A percentile compares a stretch with the other conserved stretches of the same genome.
Conservation (phyloP, 2,329 filamentous ascomycete genomes). For the Curvularia lunata region DNA sequence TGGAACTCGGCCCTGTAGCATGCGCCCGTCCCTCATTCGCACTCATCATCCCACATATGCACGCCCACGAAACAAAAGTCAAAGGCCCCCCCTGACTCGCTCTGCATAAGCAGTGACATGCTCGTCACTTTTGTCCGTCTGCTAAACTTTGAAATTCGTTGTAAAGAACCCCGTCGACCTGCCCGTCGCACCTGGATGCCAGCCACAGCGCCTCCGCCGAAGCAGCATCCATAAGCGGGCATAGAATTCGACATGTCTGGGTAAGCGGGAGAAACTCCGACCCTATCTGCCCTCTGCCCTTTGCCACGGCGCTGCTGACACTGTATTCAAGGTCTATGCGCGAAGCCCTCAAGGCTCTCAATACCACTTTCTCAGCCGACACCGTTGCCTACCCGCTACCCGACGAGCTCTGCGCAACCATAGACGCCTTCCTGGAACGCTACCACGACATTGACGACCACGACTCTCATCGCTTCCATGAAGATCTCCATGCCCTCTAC, state of each 20-base stretch:
- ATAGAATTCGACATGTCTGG: slow-evolving; percentile 29
- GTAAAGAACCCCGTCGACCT: slow-evolving; percentile 1
- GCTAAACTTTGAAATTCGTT: not conserved
- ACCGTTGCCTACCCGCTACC: slow-evolving; percentile 64
- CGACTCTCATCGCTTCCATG: slow-evolving; percentile 73
- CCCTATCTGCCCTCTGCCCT: not conserved
- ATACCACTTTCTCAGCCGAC: slow-evolving; percentile 51
- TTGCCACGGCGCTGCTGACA: slow-evolving; percentile 31
- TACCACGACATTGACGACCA: slow-evolving; percentile 71
- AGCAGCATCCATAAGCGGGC: slow-evolving; percentile 11
- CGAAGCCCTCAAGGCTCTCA: slow-evolving; percentile 57
- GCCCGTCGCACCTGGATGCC: slow-evolving; percentile 19
- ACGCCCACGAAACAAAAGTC: slow-evolving; percentile 17
- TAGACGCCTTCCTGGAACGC: slow-evolving; percentile 71
- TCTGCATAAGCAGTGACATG: slow-evolving; percentile 23
- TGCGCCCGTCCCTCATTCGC: slow-evolving; percentile 4
- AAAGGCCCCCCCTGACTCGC: slow-evolving; percentile 7
- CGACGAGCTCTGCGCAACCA: slow-evolving; percentile 65
- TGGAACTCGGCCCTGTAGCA: slow-evolving; percentile 10
- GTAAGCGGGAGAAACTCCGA: slow-evolving; percentile 21
- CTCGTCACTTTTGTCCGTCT: slow-evolving; percentile 2
- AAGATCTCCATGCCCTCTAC: slow-evolving; percentile 73
- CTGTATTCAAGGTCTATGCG: slow-evolving; percentile 53
- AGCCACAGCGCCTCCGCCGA: slow-evolving; percentile 11
- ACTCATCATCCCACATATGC: slow-evolving; percentile 28